phyloP scores from a whole-genome alignment of 495 filamentous ascomycete genomes.

The Neurospora sp. region DNA sequence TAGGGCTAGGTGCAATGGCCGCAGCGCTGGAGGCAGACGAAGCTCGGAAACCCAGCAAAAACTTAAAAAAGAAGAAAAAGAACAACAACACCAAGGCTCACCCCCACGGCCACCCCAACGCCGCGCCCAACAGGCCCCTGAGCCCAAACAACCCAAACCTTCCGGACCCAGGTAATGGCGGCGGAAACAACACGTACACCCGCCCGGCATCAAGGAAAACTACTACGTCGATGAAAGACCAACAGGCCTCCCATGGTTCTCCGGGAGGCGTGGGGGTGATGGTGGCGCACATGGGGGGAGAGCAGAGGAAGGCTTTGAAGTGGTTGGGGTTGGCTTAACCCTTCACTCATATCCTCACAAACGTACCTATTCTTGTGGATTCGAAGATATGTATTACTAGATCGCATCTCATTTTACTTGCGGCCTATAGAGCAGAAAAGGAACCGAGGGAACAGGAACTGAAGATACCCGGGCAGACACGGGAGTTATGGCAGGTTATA shows the following conservation, averaged over 20 bases:
- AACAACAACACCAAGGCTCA: neutral
- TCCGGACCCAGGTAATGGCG: conserved; percentile 1
- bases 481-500: neutral
- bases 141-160: neutral
- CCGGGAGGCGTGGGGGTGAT: neutral
- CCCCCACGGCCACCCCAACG: neutral
- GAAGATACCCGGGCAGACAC: neutral
- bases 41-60: neutral
- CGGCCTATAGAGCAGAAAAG: neutral
- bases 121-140: neutral
- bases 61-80: neutral
- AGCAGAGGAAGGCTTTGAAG: conserved; percentile 13
- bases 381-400: neutral
- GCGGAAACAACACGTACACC: neutral
- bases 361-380: neutral
- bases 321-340: conserved; percentile 10
- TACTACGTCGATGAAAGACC: neutral
- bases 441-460: neutral
- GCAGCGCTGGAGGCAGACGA: neutral
- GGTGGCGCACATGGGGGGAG: neutral
- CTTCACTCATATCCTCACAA: too few species aligned
- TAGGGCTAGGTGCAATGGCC: neutral
- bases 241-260: neutral
- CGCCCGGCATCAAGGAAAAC: neutral
- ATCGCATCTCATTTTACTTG: too few species aligned